These are phyloP conservation scores for Polytrichum formosum DNA, from an alignment of 225 moss, liverwort and hornwort genomes.

Conservation along the genomic window DNA sequence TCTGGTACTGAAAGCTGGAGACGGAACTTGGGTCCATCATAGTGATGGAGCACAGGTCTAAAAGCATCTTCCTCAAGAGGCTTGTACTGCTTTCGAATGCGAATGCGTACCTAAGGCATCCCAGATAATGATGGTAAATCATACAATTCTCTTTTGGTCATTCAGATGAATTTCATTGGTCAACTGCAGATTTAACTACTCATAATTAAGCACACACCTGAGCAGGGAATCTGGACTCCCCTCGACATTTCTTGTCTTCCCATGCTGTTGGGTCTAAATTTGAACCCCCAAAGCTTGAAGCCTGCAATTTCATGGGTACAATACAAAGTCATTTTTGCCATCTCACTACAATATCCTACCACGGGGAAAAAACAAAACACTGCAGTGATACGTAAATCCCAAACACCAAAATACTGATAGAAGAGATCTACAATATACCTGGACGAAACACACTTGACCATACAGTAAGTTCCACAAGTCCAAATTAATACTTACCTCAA, in stretches of 20 bases:
- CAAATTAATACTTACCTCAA: slow-evolving; percentile 31
- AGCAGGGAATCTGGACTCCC: slow-evolving; percentile 65
- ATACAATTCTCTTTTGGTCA: too few relatives aligned
- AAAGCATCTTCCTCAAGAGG: slow-evolving; percentile 96
- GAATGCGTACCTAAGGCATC: slow-evolving; percentile 72
- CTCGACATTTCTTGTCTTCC: slow-evolving; percentile 70
- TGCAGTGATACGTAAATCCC: too few relatives aligned
- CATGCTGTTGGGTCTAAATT: slow-evolving; percentile 99
- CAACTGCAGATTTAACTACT: too few relatives aligned
- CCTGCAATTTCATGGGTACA: slow-evolving; percentile 39
- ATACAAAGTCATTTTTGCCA: neutral
- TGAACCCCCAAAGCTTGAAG: slow-evolving; percentile 97
- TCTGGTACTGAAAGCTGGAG: slow-evolving; percentile 97
- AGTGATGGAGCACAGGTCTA: slow-evolving; percentile 92
- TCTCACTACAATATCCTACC: too few relatives aligned
- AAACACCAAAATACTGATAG: too few relatives aligned
- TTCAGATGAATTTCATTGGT: too few relatives aligned
- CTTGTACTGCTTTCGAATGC: slow-evolving; percentile 85
- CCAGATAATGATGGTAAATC: neutral
- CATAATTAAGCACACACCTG: slow-evolving; percentile 29
- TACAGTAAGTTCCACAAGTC: neutral
- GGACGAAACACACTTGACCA: neutral
- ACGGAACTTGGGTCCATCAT: slow-evolving; percentile 98
- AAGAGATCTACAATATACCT: too few relatives aligned
- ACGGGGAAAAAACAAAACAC: too few relatives aligned